These are phyloP conservation scores for Cicer chorassanicum DNA, from an alignment of 306 rosid genomes.

Conservation along the genomic window DNA sequence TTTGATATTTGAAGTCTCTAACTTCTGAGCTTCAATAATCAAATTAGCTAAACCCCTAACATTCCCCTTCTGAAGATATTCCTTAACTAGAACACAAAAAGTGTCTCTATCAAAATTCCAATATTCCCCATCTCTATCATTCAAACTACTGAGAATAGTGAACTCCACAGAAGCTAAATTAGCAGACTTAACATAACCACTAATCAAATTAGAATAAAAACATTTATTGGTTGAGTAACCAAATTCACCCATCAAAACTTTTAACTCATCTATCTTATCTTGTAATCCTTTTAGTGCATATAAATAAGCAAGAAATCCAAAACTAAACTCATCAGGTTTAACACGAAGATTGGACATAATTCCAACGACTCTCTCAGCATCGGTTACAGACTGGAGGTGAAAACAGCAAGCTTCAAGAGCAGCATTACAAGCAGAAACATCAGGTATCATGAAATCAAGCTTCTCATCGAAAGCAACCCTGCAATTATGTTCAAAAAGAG, in stretches of 20 bases:
- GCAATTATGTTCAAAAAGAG: conserved; percentile 76
- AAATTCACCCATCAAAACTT: conserved; percentile 66
- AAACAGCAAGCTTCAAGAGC: conserved; percentile 82
- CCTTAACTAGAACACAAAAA: conserved; percentile 67
- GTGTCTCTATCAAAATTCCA: conserved; percentile 68
- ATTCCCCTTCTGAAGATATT: conserved; percentile 61
- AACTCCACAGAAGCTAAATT: conserved; percentile 67
- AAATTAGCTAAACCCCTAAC: conserved; percentile 70
- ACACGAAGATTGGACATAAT: conserved; percentile 68
- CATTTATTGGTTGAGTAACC: conserved; percentile 54
- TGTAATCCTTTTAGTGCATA: conserved; percentile 79
- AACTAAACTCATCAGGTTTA: conserved; percentile 76
- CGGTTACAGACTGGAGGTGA: conserved; percentile 69
- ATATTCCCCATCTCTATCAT: conserved; percentile 51
- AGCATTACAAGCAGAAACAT: conserved; percentile 80
- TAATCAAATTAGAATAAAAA: conserved; percentile 64
- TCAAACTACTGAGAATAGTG: conserved; percentile 63
- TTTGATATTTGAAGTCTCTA: conserved; percentile 55
- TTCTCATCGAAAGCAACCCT: conserved; percentile 76
- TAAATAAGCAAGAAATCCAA: conserved; percentile 83
- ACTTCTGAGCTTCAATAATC: conserved; percentile 73
- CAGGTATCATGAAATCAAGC: conserved; percentile 72
- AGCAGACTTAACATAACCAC: conserved; percentile 71
- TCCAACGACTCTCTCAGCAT: conserved; percentile 71
- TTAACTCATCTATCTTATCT: conserved; percentile 66